A percentile compares a stretch with the other conserved stretches of the same genome.
These are phyloP conservation scores for Umbilicus rupestris DNA, from an alignment of 164 flowering plant species.

Conservation along the genomic window DNA sequence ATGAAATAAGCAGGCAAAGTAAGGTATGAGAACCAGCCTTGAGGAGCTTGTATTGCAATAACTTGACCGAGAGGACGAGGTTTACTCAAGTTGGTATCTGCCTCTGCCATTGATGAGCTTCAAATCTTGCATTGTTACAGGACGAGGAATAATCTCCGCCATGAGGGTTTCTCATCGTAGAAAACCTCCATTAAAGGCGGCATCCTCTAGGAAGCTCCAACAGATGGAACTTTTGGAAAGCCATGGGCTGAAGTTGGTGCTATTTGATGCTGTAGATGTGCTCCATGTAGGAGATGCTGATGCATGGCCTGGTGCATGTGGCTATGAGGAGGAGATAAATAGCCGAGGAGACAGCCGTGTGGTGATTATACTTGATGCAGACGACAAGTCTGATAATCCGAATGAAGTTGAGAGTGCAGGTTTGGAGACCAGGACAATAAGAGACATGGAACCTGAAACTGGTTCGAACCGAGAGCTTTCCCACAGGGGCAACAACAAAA, in stretches of 20 bases:
- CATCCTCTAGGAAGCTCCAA: background rate
- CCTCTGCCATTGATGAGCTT: background rate
- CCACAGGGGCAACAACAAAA: background rate
- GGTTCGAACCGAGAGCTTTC: background rate
- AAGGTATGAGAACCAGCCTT: background rate
- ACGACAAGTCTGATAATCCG: background rate
- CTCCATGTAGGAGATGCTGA: background rate
- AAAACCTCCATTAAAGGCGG: background rate
- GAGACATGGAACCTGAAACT: background rate
- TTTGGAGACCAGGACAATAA: background rate
- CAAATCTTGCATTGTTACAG: background rate
- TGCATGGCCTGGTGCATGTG: background rate
- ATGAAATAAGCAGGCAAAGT: background rate
- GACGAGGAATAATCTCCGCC: background rate
- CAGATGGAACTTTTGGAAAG: background rate
- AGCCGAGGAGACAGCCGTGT: background rate
- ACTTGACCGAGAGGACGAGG: background rate
- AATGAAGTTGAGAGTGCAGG: background rate
- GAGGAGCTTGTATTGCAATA: background rate
- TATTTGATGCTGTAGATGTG: background rate
- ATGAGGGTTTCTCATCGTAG: background rate
- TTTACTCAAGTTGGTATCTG: background rate
- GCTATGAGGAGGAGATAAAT: background rate
- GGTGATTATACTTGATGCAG: background rate
- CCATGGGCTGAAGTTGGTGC: background rate